Percentiles rank a stretch among this genome's conserved stretches.
Evolutionary conservation across 1,284 basidiomycete genomes (phyloP).

Genomic region (Microbotryomycetes sp.): DNA sequence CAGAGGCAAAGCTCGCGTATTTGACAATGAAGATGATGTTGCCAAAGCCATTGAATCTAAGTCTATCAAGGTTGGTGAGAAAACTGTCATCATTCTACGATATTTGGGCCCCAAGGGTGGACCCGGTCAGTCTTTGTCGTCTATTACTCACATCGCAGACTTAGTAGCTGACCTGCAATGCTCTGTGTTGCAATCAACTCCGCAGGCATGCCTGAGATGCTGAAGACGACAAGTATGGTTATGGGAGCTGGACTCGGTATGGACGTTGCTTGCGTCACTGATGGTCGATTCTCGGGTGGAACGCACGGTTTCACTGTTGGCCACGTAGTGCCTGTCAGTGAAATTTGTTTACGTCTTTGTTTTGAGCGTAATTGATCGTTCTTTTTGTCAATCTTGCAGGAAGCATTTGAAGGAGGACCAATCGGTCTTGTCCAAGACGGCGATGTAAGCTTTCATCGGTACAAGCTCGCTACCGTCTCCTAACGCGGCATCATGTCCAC

Average conservation of each 20-base stretch:
- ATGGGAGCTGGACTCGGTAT: conserved; percentile 88
- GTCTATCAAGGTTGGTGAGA: conserved; percentile 79
- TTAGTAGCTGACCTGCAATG: neutral
- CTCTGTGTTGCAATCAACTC: neutral
- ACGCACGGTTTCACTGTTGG: conserved; percentile 87
- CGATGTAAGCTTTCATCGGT: conserved; percentile 65
- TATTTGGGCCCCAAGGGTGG: conserved; percentile 87
- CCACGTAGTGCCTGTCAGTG: conserved; percentile 87
- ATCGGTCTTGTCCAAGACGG: conserved; percentile 85
- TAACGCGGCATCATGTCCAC: neutral
- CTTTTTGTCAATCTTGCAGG: conserved; percentile 5
- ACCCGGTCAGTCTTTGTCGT: conserved; percentile 51
- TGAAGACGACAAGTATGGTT: conserved; percentile 84
- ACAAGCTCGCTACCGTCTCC: neutral
- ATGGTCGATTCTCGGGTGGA: conserved; percentile 92
- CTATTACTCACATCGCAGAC: neutral
- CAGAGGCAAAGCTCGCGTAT: conserved; percentile 74
- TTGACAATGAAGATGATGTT: conserved; percentile 73
- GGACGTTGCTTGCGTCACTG: conserved; percentile 87
- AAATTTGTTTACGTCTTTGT: neutral
- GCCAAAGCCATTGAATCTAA: conserved; percentile 75
- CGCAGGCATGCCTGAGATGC: conserved; percentile 87
- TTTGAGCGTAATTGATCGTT: neutral
- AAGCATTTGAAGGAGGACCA: conserved; percentile 62
- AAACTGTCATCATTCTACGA: conserved; percentile 75